These are phyloP conservation scores for Neodidymelliopsis sp. DNA, from an alignment of 2,329 filamentous ascomycete genomes.

Conservation along the genomic window DNA sequence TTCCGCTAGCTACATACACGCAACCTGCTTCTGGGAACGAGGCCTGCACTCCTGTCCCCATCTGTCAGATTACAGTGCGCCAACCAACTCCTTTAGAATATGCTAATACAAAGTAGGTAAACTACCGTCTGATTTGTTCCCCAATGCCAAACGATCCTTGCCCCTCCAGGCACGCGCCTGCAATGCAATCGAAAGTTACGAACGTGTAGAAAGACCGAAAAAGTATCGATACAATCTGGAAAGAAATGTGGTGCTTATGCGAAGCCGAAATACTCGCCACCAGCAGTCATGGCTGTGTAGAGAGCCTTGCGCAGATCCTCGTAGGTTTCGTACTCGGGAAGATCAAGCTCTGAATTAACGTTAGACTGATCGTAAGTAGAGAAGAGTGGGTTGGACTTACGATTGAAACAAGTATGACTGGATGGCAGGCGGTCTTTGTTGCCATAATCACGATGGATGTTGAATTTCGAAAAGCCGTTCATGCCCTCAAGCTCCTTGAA, in stretches of 20 bases:
- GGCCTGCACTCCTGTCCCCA: no score
- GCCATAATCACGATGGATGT: slow-evolving; percentile 97
- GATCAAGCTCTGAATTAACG: slow-evolving; percentile 78
- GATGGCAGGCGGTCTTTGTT: slow-evolving; percentile 95
- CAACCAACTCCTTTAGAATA: no score
- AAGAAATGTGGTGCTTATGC: slow-evolving; percentile 64
- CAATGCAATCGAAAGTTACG: slow-evolving; percentile 36
- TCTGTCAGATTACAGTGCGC: no score
- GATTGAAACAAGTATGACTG: slow-evolving; percentile 99
- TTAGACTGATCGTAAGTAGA: slow-evolving; percentile 45
- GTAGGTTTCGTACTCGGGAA: slow-evolving; percentile 98
- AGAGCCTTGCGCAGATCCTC: slow-evolving; percentile 86
- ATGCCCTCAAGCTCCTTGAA: slow-evolving; percentile 99
- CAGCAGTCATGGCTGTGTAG: slow-evolving; percentile 95
- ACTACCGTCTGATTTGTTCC: no score
- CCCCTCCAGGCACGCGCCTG: slow-evolving; percentile 38
- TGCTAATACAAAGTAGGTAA: no score
- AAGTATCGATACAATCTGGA: slow-evolving; percentile 10
- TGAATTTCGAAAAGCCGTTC: slow-evolving; percentile 98
- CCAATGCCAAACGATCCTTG: slow-evolving; percentile 17
- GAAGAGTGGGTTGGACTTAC: slow-evolving; percentile 65
- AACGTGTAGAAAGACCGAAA: slow-evolving; percentile 23
- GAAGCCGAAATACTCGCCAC: slow-evolving; percentile 97
- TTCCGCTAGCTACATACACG: no score
- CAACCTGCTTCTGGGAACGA: no score